Evolutionary conservation across 257 asterid genomes (phyloP), one percentile per base, ranked within the genome.

Genomic region (Petrea volubilis): DNA sequence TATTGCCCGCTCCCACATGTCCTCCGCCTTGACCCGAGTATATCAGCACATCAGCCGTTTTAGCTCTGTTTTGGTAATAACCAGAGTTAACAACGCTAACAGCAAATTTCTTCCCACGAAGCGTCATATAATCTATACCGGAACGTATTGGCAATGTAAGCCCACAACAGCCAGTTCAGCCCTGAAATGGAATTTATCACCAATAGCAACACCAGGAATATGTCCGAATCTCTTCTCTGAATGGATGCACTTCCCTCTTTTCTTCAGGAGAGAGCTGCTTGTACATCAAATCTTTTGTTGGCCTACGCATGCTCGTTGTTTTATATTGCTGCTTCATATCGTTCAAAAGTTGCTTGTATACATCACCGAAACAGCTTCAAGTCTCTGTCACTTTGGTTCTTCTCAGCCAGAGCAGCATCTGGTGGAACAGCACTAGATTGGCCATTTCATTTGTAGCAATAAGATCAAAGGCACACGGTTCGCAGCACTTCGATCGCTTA

Each of bases 11-110:
- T 17, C n/a, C 60, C 5, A 34, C 40, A n/a, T n/a, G n/a, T 40
- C 57, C 62, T 59, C 86, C 84, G 9, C 89, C 89, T 36, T 84
- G 86, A 15, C 86, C 86, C 0, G 73, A 73, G 73, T 81, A 84
- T 63, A 81, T 11, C 55, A 84, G 41, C 25, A 79, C 73, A 40
- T 76, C 73, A 11, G 67, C 31, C 10, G 75, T 46, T 29, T 25
- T 43, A 8, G 66, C 50, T 21, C 61, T 71, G 67, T 79, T 79
- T 0, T 60, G 70, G 25, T 81, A 81, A 15, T 77, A 79, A 17
- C 86, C 84, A 2, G 84, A 79, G 28, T 76, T 69, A 13, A 84
- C 86, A 20, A 79, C 51, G 46, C 89, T 84, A 3, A 44, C 41
- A 13, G 83, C 86, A 14, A 57, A 40, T 10, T 5, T 14, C 8